Conservation (phyloP, 345 rosid species). For the Punica granatum region DNA sequence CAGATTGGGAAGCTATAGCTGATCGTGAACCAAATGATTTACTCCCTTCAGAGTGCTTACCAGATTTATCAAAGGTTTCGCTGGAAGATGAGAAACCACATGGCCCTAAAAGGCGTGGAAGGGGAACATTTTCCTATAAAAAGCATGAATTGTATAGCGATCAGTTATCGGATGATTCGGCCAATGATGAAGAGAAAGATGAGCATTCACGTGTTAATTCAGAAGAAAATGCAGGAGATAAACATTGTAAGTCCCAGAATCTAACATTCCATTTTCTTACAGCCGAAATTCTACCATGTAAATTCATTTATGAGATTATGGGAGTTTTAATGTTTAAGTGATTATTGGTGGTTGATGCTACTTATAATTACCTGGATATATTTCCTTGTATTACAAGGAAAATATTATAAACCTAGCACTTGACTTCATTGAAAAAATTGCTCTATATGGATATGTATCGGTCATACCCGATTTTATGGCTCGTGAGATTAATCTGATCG, state of each 20-base stretch:
- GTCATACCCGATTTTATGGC: too few species aligned
- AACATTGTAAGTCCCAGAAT: constrained; percentile 32
- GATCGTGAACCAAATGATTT: constrained; percentile 56
- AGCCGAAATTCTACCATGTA: neutral
- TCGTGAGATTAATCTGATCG: too few species aligned
- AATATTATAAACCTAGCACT: too few species aligned
- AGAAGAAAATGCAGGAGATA: constrained; percentile 30
- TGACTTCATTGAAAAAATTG: too few species aligned
- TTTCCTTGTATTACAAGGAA: too few species aligned
- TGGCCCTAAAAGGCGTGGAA: constrained; percentile 77
- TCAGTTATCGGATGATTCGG: constrained; percentile 17
- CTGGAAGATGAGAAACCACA: constrained; percentile 41
- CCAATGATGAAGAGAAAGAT: constrained; percentile 34
- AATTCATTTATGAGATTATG: neutral
- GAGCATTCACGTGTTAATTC: constrained; percentile 23
- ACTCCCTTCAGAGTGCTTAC: constrained; percentile 41
- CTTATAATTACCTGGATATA: too few species aligned
- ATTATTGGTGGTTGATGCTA: too few species aligned
- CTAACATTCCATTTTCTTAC: neutral
- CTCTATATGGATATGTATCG: too few species aligned
- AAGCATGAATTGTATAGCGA: constrained; percentile 56
- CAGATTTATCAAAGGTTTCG: constrained; percentile 55
- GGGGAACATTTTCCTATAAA: constrained; percentile 75
- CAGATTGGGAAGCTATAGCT: constrained; percentile 92
- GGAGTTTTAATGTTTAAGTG: neutral